These are phyloP conservation scores for Silene vulgaris DNA, from an alignment of 179 eudicot genomes.

Conservation along the genomic window DNA sequence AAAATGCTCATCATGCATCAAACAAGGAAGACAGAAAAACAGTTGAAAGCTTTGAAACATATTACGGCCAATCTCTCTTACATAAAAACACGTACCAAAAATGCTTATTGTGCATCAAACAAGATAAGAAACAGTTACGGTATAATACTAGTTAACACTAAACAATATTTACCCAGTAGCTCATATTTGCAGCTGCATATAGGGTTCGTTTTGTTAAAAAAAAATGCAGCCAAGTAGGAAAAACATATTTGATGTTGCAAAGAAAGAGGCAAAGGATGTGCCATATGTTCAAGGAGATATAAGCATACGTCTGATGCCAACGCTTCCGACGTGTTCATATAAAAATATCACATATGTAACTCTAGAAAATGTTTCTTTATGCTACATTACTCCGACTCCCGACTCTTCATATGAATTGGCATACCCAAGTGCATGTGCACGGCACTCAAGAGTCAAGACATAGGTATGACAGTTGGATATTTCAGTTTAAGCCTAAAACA, in stretches of 20 bases:
- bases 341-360: no score
- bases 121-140: neutral
- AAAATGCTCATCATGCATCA: neutral
- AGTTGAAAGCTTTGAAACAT: neutral
- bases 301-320: neutral
- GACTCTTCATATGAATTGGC: no score
- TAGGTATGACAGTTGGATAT: no score
- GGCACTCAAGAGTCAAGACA: no score
- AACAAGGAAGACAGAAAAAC: neutral
- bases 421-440: no score
- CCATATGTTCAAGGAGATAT: neutral
- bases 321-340: no score
- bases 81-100: conserved; percentile 2
- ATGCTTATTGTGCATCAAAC: neutral
- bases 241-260: neutral
- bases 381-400: no score
- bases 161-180: conserved; percentile 4
- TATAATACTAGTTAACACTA: neutral
- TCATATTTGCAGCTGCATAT: neutral
- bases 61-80: neutral
- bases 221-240: neutral
- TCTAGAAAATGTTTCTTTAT: no score
- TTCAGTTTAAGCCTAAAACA: no score
- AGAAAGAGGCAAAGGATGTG: neutral
- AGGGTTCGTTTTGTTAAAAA: neutral